These are phyloP conservation scores for Botrytis elliptica DNA, from an alignment of 2,329 filamentous ascomycete genomes.

Conservation along the genomic window DNA sequence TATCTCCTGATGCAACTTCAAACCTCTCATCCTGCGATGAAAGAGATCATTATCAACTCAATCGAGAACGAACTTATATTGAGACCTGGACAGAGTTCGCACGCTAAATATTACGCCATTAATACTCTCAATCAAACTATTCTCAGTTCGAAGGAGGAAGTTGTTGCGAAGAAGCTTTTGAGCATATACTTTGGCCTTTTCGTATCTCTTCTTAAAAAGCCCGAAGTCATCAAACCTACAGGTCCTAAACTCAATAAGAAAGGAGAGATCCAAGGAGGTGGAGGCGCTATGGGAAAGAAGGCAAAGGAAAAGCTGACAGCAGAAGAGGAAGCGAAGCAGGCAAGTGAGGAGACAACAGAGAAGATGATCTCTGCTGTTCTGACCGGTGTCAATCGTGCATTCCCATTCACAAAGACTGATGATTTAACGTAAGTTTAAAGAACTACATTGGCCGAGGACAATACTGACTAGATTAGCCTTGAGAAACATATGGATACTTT, in stretches of 20 bases:
- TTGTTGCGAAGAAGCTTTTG: conserved; percentile 75
- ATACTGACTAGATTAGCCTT: conserved; percentile 52
- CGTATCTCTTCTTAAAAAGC: conserved; percentile 70
- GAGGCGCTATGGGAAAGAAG: conserved; percentile 51
- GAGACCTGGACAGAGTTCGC: conserved; percentile 79
- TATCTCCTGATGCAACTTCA: conserved; percentile 92
- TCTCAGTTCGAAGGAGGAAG: conserved; percentile 77
- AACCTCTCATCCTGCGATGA: conserved; percentile 89
- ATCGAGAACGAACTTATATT: conserved; percentile 88
- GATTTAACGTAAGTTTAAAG: conserved; percentile 60
- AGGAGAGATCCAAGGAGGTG: conserved; percentile 53
- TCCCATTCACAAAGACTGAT: conserved; percentile 85
- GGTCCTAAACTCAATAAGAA: conserved; percentile 49
- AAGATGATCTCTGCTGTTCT: conserved; percentile 90
- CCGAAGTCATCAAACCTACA: conserved; percentile 41
- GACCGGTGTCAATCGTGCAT: conserved; percentile 92
- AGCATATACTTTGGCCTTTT: conserved; percentile 93
- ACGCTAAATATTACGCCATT: conserved; percentile 92
- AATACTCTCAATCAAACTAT: conserved; percentile 98
- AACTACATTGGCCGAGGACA: not conserved
- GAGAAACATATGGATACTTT: conserved; percentile 90
- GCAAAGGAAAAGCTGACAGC: conserved; percentile 45
- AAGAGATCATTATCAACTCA: conserved; percentile 76
- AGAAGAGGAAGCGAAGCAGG: conserved; percentile 42
- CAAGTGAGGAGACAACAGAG: conserved; percentile 60